Evolutionary conservation across 306 rosid species (phyloP), one percentile per base, ranked within the genome.

Genomic region (Begonia loranthoides): DNA sequence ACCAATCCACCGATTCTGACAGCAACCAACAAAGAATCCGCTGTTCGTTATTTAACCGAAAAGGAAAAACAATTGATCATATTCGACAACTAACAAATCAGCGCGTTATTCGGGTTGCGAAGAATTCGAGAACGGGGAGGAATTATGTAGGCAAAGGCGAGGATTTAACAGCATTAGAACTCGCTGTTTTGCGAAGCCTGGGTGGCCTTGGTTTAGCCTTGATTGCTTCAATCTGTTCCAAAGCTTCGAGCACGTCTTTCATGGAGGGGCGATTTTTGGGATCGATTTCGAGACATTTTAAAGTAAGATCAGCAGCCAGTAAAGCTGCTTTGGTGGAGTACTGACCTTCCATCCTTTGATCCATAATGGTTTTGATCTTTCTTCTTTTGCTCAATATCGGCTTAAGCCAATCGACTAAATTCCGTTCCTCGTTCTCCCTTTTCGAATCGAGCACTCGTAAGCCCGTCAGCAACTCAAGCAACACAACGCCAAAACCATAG

Each of bases 401-500:
- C 65, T 78, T 90, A 4, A 54, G 53, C 97, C 97, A 90, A 4
- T 78, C 87, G 17, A 82, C 81, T 15, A 90, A 83, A 44, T 70
- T 70, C 5, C 74, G 83, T 45, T 80, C 62, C 47, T 66, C 83
- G 13, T 17, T 40, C 0, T 74, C 75, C 13, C 95, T 71, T 41
- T 28, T 66, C 36, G 12, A 1, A 62, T 85, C 95, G 10, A 73
- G 57, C 59, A 85, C 94, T 28, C 73, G 62, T 54, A 77, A 45
- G 12, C 97, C 95, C 15, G 87, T 82, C 59, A 90, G 62, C 66
- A 90, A 56, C 66, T 90, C 95, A 4, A 90, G 95, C 56, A 82
- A 68, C 56, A 90, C 87, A 7, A 85, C 97, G 12, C 97, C 97
- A 39, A 82, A 90, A 2, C 95, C 95, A 24, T 85, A 90, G 9